Conservation (phyloP, 148 eudicot species). For the Camellia lanceoleosa region DNA sequence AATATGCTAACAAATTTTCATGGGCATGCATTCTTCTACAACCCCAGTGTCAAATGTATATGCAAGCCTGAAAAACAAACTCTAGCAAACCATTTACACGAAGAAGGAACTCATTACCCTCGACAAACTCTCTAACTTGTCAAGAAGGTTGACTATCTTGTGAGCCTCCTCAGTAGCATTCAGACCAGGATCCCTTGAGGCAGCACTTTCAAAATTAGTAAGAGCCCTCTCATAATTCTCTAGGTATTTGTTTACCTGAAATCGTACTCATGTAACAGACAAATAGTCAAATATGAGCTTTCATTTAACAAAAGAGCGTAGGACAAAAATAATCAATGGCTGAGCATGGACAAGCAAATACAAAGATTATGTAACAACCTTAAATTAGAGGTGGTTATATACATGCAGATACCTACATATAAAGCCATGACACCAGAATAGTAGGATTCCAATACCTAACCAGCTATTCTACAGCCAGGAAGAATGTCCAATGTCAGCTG, state of each 20-base stretch:
- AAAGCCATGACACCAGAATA: too few relatives aligned
- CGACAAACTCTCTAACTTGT: slow-evolving; percentile 57
- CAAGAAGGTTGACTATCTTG: slow-evolving; percentile 71
- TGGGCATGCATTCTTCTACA: neutral
- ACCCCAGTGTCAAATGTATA: neutral
- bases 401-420: too few relatives aligned
- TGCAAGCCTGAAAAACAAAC: neutral
- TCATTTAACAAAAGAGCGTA: too few relatives aligned
- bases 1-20: neutral
- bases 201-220: slow-evolving; percentile 92
- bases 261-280: neutral
- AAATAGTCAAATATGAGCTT: too few relatives aligned
- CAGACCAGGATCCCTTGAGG: slow-evolving; percentile 82
- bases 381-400: neutral
- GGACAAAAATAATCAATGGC: neutral
- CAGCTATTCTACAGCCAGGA: too few relatives aligned
- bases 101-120: slow-evolving; percentile 42
- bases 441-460: too few relatives aligned
- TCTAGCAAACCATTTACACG: neutral
- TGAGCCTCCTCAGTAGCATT: slow-evolving; percentile 68
- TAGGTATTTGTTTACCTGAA: slow-evolving; percentile 69
- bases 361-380: neutral
- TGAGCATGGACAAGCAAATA: neutral
- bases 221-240: slow-evolving; percentile 96
- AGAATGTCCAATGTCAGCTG: too few relatives aligned